A percentile compares a stretch with the other conserved stretches of the same genome.
Conservation (phyloP, 257 asterid species). For the Nicotiana undulata region DNA sequence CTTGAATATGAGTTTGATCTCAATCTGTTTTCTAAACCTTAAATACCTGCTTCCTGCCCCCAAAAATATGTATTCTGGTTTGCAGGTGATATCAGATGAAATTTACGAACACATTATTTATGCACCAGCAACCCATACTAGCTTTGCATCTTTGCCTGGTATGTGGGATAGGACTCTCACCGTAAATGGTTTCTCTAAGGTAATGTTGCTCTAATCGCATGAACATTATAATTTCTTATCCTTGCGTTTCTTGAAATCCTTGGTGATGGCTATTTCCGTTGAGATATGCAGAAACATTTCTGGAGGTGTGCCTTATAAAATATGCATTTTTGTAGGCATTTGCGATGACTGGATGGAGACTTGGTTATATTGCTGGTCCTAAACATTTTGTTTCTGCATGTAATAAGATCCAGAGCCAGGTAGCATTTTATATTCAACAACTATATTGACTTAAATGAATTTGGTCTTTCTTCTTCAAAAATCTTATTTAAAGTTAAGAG, state of each 20-base stretch:
- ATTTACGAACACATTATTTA: conserved; percentile 92
- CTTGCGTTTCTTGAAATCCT: neutral
- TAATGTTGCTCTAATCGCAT: conserved; percentile 14
- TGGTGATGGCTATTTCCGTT: neutral
- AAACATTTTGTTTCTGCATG: conserved; percentile 91
- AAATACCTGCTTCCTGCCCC: neutral
- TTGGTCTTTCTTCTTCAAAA: neutral
- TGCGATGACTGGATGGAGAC: conserved; percentile 99
- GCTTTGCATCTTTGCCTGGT: conserved; percentile 95
- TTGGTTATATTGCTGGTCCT: conserved; percentile 94
- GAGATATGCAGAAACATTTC: neutral
- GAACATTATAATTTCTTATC: neutral
- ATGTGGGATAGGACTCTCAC: conserved; percentile 98
- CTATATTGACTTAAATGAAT: neutral
- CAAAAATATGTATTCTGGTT: conserved; percentile 1
- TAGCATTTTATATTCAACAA: conserved; percentile 1
- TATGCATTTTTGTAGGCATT: conserved; percentile 49
- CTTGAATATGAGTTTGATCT: neutral
- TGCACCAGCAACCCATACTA: conserved; percentile 88
- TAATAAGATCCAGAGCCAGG: conserved; percentile 96
- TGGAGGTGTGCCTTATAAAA: conserved; percentile 4
- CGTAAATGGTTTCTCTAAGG: conserved; percentile 96
- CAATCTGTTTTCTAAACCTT: neutral
- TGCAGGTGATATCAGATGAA: conserved; percentile 90
- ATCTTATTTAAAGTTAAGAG: neutral